Base-by-base conservation (phyloP, 768 basidiomycete species). In the Fomitopsis serialis region DNA sequence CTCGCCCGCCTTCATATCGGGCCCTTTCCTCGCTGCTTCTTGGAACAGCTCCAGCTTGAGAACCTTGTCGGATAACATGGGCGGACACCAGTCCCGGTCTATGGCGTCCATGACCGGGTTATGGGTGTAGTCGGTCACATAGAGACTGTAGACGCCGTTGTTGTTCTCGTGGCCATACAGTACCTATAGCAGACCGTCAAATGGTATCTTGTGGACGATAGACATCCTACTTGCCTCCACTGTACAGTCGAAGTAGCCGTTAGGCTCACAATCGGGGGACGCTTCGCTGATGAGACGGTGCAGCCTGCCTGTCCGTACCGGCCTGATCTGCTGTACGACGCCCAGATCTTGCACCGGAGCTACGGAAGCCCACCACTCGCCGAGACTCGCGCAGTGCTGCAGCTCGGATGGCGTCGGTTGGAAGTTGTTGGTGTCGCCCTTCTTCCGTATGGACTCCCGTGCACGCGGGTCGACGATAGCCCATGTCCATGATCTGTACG, bases 41-140 rank as follows among this genome's bases (percentile, higher is more conserved):
- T 82, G 80, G 81, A 82, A 87, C 68, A 81, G 77, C 57, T 78
- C 77, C 27, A 85, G 72, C 45, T 71, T 77, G n/a, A 87, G 60
- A 17, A 81, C 72, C 23, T 61, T 64, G 13, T 75, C 69, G 2
- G 66, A 67, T 32, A 87, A 66, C 23, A 66, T 68, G 5, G 69
- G 61, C 11, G 78, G 72, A 62, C 79, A 83, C 78, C 77, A 82
- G 42, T 66, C 49, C 7, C 71, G 68, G 50, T 72, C 67, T n/a
- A 72, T 56, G 15, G 69, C 61, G 3, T 52, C 52, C 42, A 73
- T 59, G 7, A 58, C 54, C 4, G 67, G 45, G 50, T 79, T 81
- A 40, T 55, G 58, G 6, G 85, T 84, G 61, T 85, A 87, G 58
- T 88, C 86, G 1, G 86, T 87, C 48, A 85, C 82, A 63, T 79